A percentile compares a stretch with the other conserved stretches of the same genome.
These are phyloP conservation scores for Acacia pycnantha DNA, from an alignment of 331 rosid genomes.

Conservation along the genomic window DNA sequence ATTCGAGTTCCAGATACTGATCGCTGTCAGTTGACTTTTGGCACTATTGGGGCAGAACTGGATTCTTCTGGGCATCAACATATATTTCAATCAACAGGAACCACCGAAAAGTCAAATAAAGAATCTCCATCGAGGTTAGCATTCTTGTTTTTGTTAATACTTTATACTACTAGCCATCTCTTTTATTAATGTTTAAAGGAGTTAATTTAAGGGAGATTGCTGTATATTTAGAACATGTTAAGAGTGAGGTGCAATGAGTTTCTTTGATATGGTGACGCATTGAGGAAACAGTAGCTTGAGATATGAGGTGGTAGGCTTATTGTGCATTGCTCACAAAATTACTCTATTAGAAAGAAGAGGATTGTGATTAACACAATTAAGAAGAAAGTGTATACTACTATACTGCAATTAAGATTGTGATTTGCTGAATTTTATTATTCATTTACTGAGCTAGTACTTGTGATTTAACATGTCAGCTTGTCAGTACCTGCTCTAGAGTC, in stretches of 20 bases:
- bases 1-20: conserved; percentile 83
- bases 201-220: not conserved
- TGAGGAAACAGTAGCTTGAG: not conserved
- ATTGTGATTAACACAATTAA: not conserved
- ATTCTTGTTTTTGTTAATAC: not conserved
- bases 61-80: conserved; percentile 50
- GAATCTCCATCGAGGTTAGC: conserved; percentile 68
- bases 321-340: not conserved
- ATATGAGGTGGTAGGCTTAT: not conserved
- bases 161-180: not conserved
- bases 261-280: not conserved
- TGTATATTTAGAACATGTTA: not conserved
- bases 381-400: not conserved
- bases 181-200: not conserved
- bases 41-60: conserved; percentile 74
- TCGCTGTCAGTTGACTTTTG: conserved; percentile 76
- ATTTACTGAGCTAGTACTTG: conserved; percentile 17
- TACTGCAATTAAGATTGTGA: not conserved
- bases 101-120: conserved; percentile 50
- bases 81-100: conserved; percentile 46
- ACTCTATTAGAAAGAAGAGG: not conserved
- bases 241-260: not conserved
- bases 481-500: conserved; percentile 57
- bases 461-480: conserved; percentile 53
- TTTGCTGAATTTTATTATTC: not conserved